Conservation (phyloP, 1,139 yeast genomes). For the Hyphopichia fennica region DNA sequence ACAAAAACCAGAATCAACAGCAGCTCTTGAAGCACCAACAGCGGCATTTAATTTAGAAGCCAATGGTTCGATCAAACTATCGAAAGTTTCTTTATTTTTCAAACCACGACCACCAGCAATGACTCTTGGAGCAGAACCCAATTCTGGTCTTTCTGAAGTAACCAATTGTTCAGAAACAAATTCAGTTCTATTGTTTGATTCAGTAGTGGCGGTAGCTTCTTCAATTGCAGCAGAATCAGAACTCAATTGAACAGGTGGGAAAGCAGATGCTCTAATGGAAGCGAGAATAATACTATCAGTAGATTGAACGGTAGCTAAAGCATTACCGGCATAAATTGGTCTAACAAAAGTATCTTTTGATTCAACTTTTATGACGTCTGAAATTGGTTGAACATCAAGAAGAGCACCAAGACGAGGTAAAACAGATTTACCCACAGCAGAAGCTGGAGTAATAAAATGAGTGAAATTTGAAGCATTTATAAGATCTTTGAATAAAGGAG, state of each 20-base stretch:
- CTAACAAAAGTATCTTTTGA: conserved; percentile 75
- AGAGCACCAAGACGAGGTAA: conserved; percentile 87
- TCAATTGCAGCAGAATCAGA: conserved; percentile 48
- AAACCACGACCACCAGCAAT: conserved; percentile 96
- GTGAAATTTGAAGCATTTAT: conserved; percentile 46
- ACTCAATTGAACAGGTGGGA: conserved; percentile 53
- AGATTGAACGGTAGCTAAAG: conserved; percentile 77
- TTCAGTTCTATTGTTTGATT: conserved; percentile 39
- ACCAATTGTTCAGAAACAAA: conserved; percentile 75
- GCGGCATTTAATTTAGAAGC: conserved; percentile 88
- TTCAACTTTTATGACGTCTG: conserved; percentile 73
- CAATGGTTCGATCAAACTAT: conserved; percentile 72
- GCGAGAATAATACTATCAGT: conserved; percentile 64
- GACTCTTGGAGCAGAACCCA: conserved; percentile 76
- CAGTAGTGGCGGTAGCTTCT: conserved; percentile 38
- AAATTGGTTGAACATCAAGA: conserved; percentile 82
- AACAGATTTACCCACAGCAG: conserved; percentile 83
- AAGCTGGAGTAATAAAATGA: conserved; percentile 78
- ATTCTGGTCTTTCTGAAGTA: conserved; percentile 86
- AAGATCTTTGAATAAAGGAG: conserved; percentile 56
- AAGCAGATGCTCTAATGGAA: conserved; percentile 85
- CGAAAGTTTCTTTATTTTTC: conserved; percentile 86
- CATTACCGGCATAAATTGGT: conserved; percentile 97
- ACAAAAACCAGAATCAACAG: conserved; percentile 93
- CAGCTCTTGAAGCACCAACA: conserved; percentile 97